A percentile compares a stretch with the other conserved stretches of the same genome.
Conservation (phyloP, 768 basidiomycete species). For the Chlorophyllum brunneum region DNA sequence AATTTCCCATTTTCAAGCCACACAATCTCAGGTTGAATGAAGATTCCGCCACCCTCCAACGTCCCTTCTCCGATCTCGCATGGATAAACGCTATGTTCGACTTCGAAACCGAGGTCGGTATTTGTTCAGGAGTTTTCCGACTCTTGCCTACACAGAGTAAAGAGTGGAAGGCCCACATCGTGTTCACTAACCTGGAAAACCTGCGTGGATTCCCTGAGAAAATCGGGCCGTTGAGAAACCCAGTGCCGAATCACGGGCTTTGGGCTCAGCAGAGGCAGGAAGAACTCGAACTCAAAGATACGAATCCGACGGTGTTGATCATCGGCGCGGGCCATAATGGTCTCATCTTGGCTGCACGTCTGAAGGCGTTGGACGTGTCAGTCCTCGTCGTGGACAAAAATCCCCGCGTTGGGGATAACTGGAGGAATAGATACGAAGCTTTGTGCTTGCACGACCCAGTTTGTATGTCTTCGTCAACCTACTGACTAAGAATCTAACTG, state of each 20-base stretch:
- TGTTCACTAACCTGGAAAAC: conserved; percentile 47
- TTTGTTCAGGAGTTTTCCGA: conserved; percentile 40
- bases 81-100: conserved; percentile 46
- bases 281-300: conserved; percentile 37
- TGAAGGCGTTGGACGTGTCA: conserved; percentile 50
- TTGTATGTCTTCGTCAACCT: conserved; percentile 37
- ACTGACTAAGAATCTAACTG: background rate
- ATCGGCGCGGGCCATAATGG: conserved; percentile 63
- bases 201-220: conserved; percentile 42
- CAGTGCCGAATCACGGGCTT: conserved; percentile 38
- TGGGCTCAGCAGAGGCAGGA: conserved; percentile 41
- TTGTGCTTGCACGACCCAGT: conserved; percentile 53
- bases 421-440: conserved; percentile 57
- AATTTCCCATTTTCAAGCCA: too few relatives aligned
- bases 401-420: conserved; percentile 51
- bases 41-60: too few relatives aligned
- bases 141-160: conserved; percentile 32
- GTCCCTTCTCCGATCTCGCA: conserved; percentile 38
- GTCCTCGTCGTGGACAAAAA: conserved; percentile 58
- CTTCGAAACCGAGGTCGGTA: conserved; percentile 40
- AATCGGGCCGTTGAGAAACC: conserved; percentile 35
- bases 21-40: too few relatives aligned
- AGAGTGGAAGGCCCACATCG: conserved; percentile 48
- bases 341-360: conserved; percentile 54
- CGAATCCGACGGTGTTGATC: conserved; percentile 49